phyloP scores from a whole-genome alignment of 2,329 filamentous ascomycete species.

The Hymenoscyphus linearis region DNA sequence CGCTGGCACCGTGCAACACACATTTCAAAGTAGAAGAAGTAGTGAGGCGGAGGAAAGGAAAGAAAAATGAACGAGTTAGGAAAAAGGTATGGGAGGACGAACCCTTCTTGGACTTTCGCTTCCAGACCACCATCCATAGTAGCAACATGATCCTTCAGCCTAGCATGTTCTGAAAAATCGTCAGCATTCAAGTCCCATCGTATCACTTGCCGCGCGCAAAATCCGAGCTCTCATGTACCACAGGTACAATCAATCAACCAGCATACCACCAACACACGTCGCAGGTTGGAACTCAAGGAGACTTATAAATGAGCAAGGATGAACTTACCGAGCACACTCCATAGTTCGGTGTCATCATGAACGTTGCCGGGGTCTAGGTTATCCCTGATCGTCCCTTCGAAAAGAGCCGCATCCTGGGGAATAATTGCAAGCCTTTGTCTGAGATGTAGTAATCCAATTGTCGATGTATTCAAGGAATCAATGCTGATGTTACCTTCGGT shows the following conservation, averaged over 20 bases:
- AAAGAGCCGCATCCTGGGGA: conserved; percentile 93
- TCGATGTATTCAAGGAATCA: conserved; percentile 81
- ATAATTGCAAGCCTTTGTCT: conserved; percentile 91
- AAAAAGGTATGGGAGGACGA: conserved; percentile 37
- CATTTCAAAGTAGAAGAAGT: not conserved
- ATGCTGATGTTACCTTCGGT: conserved; percentile 79
- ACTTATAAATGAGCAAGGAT: conserved; percentile 2
- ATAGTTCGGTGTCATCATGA: conserved; percentile 94
- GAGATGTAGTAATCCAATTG: conserved; percentile 84
- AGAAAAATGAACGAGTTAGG: conserved; percentile 4
- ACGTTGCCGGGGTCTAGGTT: conserved; percentile 93
- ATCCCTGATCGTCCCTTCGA: conserved; percentile 87
- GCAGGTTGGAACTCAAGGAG: conserved; percentile 6
- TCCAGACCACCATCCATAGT: conserved; percentile 87
- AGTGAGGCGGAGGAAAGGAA: conserved; percentile 10
- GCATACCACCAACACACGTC: conserved; percentile 8
- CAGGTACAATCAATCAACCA: conserved; percentile 11
- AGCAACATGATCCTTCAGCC: conserved; percentile 83
- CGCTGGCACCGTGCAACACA: conserved; percentile 7
- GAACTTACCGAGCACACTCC: conserved; percentile 82
- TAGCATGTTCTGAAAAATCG: conserved; percentile 69
- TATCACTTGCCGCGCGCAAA: conserved; percentile 23
- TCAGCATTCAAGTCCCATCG: conserved; percentile 34
- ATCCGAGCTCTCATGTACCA: conserved; percentile 26
- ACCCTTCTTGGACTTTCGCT: conserved; percentile 90